phyloP scores from a whole-genome alignment of 1,139 yeast species.

The Yamadazyma mexicana region DNA sequence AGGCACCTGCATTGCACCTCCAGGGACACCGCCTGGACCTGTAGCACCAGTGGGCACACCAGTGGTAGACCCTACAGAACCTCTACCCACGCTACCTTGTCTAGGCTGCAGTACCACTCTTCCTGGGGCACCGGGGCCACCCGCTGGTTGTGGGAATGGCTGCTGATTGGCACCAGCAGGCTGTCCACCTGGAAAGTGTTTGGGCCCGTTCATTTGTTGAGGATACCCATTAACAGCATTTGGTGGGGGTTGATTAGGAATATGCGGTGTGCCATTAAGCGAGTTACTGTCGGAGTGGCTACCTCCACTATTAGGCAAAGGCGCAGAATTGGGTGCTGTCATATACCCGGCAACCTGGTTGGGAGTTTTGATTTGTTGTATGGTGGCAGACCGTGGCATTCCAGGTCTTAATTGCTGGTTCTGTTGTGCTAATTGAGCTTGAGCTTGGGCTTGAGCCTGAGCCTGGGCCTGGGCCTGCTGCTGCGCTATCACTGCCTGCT shows the following conservation, averaged over 20 bases:
- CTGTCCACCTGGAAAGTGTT: background rate
- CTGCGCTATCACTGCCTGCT: slow-evolving; percentile 6
- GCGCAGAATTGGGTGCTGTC: slow-evolving; percentile 28
- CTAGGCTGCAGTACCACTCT: slow-evolving; percentile 1
- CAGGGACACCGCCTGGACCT: slow-evolving; percentile 8
- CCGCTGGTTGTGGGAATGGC: background rate
- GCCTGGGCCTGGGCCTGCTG: slow-evolving; percentile 14
- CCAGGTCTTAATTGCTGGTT: slow-evolving; percentile 20
- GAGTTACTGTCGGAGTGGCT: slow-evolving; percentile 23
- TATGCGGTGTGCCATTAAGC: slow-evolving; percentile 30
- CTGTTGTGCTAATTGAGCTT: slow-evolving; percentile 10
- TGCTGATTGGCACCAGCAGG: background rate
- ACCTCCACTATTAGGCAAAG: slow-evolving; percentile 19
- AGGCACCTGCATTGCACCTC: background rate
- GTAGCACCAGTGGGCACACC: background rate
- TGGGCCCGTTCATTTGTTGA: slow-evolving; percentile 3
- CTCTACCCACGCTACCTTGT: slow-evolving; percentile 1
- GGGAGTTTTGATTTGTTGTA: slow-evolving; percentile 18
- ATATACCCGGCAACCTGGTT: slow-evolving; percentile 8
- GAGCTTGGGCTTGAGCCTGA: slow-evolving; percentile 7
- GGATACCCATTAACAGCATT: slow-evolving; percentile 2
- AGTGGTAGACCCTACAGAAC: slow-evolving; percentile 1
- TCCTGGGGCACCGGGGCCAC: background rate
- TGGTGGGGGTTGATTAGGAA: slow-evolving; percentile 22
- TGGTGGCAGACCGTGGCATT: slow-evolving; percentile 21